phyloP scores from a whole-genome alignment of 768 basidiomycete genomes.

The Pleurotus eryngii region DNA sequence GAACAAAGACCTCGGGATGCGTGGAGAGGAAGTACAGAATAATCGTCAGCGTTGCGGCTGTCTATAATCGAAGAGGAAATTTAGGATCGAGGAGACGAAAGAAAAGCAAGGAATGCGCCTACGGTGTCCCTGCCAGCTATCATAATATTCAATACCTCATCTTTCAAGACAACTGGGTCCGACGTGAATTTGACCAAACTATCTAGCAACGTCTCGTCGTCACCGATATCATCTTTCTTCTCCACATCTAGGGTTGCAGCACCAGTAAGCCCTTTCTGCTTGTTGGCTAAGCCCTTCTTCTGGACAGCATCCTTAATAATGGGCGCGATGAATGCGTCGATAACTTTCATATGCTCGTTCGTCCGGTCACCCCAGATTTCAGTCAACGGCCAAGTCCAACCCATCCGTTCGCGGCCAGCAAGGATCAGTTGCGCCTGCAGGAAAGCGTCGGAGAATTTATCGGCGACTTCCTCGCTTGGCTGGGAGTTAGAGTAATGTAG shows the following conservation, averaged over 20 bases:
- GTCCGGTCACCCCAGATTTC: constrained; percentile 48
- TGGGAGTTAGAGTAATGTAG: constrained; percentile 9
- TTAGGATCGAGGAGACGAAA: too few relatives aligned
- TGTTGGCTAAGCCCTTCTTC: constrained; percentile 23
- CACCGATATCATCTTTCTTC: constrained; percentile 30
- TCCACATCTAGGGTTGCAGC: constrained; percentile 13
- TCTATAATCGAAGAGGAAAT: too few relatives aligned
- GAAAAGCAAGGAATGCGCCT: background rate
- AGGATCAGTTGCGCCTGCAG: constrained; percentile 42
- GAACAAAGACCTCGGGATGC: constrained; percentile 42
- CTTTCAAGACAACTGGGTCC: constrained; percentile 46
- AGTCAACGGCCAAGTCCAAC: constrained; percentile 51
- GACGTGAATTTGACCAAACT: constrained; percentile 50
- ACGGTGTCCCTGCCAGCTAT: constrained; percentile 44
- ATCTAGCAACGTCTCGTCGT: constrained; percentile 51
- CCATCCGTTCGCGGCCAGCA: constrained; percentile 38
- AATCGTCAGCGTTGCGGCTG: constrained; percentile 41
- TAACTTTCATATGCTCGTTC: constrained; percentile 45
- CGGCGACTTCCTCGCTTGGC: constrained; percentile 20
- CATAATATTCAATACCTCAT: constrained; percentile 38
- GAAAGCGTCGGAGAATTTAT: constrained; percentile 49
- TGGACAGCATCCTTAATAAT: constrained; percentile 47
- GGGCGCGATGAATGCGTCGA: constrained; percentile 51
- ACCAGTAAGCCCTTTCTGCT: constrained; percentile 4
- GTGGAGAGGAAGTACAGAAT: constrained; percentile 44